Evolutionary conservation across 2,329 filamentous ascomycete genomes (phyloP).

Genomic region (Plenodomus tracheiphilus): DNA sequence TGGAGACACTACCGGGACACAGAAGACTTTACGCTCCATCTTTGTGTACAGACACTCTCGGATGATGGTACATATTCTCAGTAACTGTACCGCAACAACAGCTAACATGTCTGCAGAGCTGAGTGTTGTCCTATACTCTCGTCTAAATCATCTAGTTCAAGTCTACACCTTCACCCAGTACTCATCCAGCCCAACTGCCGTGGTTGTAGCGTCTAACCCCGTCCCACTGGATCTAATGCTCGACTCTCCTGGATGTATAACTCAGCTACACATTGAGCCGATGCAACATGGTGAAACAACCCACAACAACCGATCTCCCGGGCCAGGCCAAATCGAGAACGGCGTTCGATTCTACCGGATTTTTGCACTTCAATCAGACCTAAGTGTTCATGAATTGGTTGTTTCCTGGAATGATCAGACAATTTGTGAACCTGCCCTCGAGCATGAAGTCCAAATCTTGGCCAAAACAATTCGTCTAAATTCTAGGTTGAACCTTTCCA

Average conservation of each 20-base stretch:
- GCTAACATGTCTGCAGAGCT: conserved; percentile 19
- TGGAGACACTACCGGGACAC: conserved; percentile 59
- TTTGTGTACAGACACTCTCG: conserved; percentile 30
- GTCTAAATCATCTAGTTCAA: conserved; percentile 34
- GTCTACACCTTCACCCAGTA: conserved; percentile 29
- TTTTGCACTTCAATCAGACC: conserved; percentile 22
- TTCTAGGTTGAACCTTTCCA: background rate
- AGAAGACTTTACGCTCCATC: conserved; percentile 56
- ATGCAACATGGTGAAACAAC: conserved; percentile 19
- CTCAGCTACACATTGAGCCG: conserved; percentile 21
- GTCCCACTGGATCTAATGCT: conserved; percentile 20
- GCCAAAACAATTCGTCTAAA: background rate
- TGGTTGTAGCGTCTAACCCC: conserved; percentile 28
- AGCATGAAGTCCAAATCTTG: background rate
- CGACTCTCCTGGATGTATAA: conserved; percentile 10
- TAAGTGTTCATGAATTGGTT: conserved; percentile 32
- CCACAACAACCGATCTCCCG: conserved; percentile 1
- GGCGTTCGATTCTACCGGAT: conserved; percentile 33
- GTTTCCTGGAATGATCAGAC: conserved; percentile 11
- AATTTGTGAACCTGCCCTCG: background rate
- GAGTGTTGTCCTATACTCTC: conserved; percentile 38
- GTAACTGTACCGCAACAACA: background rate
- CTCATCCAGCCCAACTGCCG: conserved; percentile 4
- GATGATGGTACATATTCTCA: conserved; percentile 34
- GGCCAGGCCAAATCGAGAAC: conserved; percentile 18